These are phyloP conservation scores for Craterostigma plantagineum DNA, from an alignment of 257 asterid genomes.

Conservation along the genomic window DNA sequence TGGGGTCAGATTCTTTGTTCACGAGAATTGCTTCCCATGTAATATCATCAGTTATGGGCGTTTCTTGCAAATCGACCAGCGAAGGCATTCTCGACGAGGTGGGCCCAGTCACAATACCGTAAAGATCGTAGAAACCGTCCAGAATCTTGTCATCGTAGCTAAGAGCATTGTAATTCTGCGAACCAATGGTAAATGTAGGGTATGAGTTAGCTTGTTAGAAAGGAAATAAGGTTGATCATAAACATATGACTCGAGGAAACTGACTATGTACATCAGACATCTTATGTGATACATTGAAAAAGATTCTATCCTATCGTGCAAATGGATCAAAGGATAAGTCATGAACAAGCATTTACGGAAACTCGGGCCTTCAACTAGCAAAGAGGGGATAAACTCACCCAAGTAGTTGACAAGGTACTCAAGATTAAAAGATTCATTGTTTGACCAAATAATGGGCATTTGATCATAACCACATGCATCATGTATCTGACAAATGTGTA, in stretches of 20 bases:
- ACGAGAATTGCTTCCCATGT: constrained; percentile 90
- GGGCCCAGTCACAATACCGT: constrained; percentile 51
- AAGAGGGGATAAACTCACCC: no score
- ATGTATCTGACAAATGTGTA: constrained; percentile 10
- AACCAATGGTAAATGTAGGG: constrained; percentile 65
- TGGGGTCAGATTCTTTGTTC: constrained; percentile 57
- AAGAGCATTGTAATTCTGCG: constrained; percentile 95
- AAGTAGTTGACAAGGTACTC: no score
- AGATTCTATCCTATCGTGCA: no score
- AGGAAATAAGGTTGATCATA: no score
- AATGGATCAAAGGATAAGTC: no score
- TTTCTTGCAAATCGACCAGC: constrained; percentile 77
- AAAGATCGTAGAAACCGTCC: constrained; percentile 88
- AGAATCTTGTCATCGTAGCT: constrained; percentile 88
- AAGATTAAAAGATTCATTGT: constrained; percentile 14
- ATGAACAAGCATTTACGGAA: no score
- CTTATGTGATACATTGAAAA: no score
- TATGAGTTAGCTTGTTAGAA: no score
- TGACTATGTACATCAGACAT: no score
- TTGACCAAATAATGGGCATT: no score
- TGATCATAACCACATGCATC: constrained; percentile 2
- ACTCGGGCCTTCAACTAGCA: no score
- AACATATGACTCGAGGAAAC: no score
- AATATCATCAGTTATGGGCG: constrained; percentile 42
- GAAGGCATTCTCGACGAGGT: constrained; percentile 82